Base-by-base conservation (phyloP, 177 flowering plant species). In the Vitis hybrid region DNA sequence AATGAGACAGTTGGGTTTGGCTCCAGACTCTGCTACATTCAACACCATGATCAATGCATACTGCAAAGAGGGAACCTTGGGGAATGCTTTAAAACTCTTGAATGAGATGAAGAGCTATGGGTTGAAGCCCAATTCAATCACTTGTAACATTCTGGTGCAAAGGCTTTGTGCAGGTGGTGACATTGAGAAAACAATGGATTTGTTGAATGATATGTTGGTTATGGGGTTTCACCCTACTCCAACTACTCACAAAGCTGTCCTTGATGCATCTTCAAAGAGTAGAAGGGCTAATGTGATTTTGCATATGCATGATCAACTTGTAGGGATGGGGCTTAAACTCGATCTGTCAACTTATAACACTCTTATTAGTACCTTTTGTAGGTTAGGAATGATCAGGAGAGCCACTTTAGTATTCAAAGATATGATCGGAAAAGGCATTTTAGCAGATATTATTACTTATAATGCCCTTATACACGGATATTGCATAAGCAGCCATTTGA, bases 1-100 rank as follows among this genome's bases (percentile, higher is more conserved):
- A 70, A 83, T 88, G 86, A 81, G 69, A 71, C 74, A 84, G 65
- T 50, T 80, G 74, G 95, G 91, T 28, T 77, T 92, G 73, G 59
- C 72, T 67, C 92, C 96, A 24, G 88, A 94, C 68, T 55, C 14
- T 67, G 86, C 79, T 49, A 94, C 97, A 33, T 94, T 82, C 76
- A 93, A 90, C 77, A 88, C 84, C 62, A 84, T 95, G 90, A 87
- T 95, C 22, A 78, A 69, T 77, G 92, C 87, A n/a, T 79, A 75
- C 72, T 87, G 87, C 76, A 84, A 77, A 71, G 78, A 82, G 73
- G 89, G 92, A 15, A 80, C 87, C 17, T 51, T 85, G 28, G 86
- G 78, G 56, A 74, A 71, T 56, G 97, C 96, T 63, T 68, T 84
- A 11, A 67, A 76, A 19, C 75, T 90, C 47, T 88, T 82, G 88